These are phyloP conservation scores for Kwoniella dendrophila DNA, from an alignment of 768 basidiomycete genomes.

Conservation along the genomic window DNA sequence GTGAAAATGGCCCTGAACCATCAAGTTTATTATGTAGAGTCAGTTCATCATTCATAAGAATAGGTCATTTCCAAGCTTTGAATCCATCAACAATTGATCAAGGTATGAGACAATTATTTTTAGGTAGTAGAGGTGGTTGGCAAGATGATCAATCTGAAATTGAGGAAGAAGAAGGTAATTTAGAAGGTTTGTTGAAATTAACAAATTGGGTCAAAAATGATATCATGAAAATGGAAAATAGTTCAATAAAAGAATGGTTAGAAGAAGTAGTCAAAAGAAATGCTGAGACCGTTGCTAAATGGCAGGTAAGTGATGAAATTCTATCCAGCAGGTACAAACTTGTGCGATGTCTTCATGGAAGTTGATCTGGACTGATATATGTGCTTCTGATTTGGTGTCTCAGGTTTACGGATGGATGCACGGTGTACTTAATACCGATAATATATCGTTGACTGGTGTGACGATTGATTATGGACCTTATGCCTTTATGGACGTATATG, in stretches of 20 bases:
- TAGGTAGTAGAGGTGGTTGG: slow-evolving; percentile 74
- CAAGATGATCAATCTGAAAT: slow-evolving; percentile 49
- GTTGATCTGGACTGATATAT: neutral
- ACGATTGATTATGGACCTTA: slow-evolving; percentile 72
- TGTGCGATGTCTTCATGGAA: neutral
- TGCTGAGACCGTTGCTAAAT: slow-evolving; percentile 87
- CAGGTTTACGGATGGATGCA: slow-evolving; percentile 59
- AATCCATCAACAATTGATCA: slow-evolving; percentile 60
- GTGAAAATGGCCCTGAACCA: slow-evolving; percentile 68
- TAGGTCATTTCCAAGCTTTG: slow-evolving; percentile 86
- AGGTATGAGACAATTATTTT: slow-evolving; percentile 56
- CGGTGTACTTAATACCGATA: slow-evolving; percentile 96
- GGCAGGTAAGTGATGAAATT: slow-evolving; percentile 67
- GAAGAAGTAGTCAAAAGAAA: slow-evolving; percentile 80
- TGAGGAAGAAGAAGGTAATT: slow-evolving; percentile 60
- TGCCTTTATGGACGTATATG: slow-evolving; percentile 93
- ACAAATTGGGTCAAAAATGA: slow-evolving; percentile 71
- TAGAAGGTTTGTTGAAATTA: slow-evolving; percentile 71
- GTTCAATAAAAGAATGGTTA: slow-evolving; percentile 60
- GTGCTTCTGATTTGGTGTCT: slow-evolving; percentile 1
- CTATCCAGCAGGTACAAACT: neutral
- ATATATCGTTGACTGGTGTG: slow-evolving; percentile 61
- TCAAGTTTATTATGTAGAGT: slow-evolving; percentile 77
- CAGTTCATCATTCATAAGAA: slow-evolving; percentile 86
- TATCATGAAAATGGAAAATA: slow-evolving; percentile 57